phyloP scores from a whole-genome alignment of 495 filamentous ascomycete genomes.

The Sporormia fimetaria region DNA sequence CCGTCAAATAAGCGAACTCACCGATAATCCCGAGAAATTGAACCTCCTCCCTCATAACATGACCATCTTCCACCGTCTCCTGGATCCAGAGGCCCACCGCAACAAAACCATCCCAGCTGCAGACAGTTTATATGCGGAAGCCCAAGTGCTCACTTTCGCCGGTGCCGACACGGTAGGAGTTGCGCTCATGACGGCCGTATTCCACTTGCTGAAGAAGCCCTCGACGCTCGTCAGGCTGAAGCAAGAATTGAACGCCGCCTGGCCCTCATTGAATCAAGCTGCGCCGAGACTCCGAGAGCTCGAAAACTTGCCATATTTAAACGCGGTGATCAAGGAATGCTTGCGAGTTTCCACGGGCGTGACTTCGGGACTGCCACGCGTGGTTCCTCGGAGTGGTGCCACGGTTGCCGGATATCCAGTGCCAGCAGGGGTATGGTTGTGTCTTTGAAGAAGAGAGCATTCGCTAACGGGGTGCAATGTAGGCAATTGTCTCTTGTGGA shows the following conservation, averaged over 20 bases:
- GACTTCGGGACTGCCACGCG: too few relatives aligned
- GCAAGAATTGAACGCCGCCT: slow-evolving; percentile 27
- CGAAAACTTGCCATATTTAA: slow-evolving; percentile 32
- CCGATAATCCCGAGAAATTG: slow-evolving; percentile 22
- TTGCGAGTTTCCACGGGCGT: too few relatives aligned
- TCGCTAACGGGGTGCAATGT: too few relatives aligned
- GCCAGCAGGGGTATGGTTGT: too few relatives aligned
- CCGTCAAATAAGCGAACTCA: slow-evolving; percentile 24
- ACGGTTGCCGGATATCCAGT: too few relatives aligned
- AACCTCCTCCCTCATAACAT: slow-evolving; percentile 25
- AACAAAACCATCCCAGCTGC: slow-evolving; percentile 14
- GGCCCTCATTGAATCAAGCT: slow-evolving; percentile 24
- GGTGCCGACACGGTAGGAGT: slow-evolving; percentile 35
- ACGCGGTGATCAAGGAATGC: too few relatives aligned
- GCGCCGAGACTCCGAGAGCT: slow-evolving; percentile 28
- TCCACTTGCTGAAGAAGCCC: slow-evolving; percentile 29
- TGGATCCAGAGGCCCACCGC: slow-evolving; percentile 27
- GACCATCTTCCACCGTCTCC: slow-evolving; percentile 34
- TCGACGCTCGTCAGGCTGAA: slow-evolving; percentile 24
- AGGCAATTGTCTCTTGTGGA: too few relatives aligned
- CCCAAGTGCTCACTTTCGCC: slow-evolving; percentile 33
- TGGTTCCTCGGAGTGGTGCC: too few relatives aligned
- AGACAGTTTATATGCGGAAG: slow-evolving; percentile 31
- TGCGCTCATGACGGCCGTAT: slow-evolving; percentile 30
- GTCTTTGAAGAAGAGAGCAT: too few relatives aligned